These are phyloP conservation scores for Penicillium canescens DNA, from an alignment of 495 filamentous ascomycete genomes.

Conservation along the genomic window DNA sequence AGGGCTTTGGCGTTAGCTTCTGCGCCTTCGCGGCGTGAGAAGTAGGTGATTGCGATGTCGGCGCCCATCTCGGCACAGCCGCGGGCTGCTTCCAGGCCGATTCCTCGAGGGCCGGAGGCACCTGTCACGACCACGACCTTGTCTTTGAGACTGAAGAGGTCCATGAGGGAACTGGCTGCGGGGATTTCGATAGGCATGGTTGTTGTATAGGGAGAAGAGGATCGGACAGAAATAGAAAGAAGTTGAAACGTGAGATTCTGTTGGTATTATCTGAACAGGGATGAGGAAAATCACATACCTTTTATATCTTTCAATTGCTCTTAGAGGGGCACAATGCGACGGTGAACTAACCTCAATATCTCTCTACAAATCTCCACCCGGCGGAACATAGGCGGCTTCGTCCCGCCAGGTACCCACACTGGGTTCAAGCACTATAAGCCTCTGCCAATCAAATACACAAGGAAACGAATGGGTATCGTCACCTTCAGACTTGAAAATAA, in stretches of 20 bases:
- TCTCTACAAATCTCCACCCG: too few species aligned
- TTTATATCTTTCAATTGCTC: too few species aligned
- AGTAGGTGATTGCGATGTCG: slow-evolving; percentile 59
- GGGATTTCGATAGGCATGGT: slow-evolving; percentile 5
- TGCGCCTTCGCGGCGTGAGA: slow-evolving; percentile 39
- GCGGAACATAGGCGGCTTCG: too few species aligned
- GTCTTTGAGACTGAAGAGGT: slow-evolving; percentile 62
- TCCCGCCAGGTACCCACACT: too few species aligned
- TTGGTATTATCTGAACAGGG: too few species aligned
- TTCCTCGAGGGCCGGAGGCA: slow-evolving; percentile 58
- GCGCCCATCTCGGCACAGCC: slow-evolving; percentile 64
- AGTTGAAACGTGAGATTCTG: neutral
- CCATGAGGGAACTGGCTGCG: neutral
- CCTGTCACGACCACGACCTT: slow-evolving; percentile 66
- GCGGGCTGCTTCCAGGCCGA: slow-evolving; percentile 63
- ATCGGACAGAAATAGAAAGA: neutral
- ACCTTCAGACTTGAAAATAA: too few species aligned
- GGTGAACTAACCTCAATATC: too few species aligned
- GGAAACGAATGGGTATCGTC: too few species aligned
- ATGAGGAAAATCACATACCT: too few species aligned
- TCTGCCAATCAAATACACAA: too few species aligned
- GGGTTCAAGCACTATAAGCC: too few species aligned
- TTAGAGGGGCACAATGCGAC: too few species aligned
- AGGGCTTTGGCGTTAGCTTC: slow-evolving; percentile 54
- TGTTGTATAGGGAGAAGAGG: neutral